Conservation (phyloP, 139 green algal genomes). For the Pseudopediastrum boryanum region DNA sequence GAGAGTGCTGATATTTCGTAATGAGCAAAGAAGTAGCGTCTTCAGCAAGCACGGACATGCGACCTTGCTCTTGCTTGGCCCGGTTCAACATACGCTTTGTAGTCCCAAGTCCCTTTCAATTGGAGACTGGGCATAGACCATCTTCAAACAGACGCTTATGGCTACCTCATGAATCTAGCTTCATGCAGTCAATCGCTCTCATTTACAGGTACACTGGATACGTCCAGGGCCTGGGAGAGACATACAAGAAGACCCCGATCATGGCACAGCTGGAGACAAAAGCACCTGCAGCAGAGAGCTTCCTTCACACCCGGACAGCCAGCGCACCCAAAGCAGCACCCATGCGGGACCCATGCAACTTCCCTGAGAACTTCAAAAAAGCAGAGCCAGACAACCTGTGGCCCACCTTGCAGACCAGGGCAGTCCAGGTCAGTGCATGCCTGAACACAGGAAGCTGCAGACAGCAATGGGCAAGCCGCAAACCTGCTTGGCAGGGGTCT, state of each 20-base stretch:
- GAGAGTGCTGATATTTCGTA: too few relatives aligned
- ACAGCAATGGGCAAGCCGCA: too few relatives aligned
- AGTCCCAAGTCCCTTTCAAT: too few relatives aligned
- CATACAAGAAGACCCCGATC: constrained; percentile 77
- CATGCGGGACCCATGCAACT: constrained; percentile 68
- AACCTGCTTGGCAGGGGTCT: too few relatives aligned
- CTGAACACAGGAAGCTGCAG: too few relatives aligned
- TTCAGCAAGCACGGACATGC: too few relatives aligned
- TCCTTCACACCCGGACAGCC: constrained; percentile 67
- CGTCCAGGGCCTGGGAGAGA: constrained; percentile 61
- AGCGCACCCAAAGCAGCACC: constrained; percentile 30
- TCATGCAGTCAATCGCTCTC: too few relatives aligned
- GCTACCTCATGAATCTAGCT: background rate
- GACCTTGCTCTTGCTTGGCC: too few relatives aligned
- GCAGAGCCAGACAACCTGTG: constrained; percentile 65
- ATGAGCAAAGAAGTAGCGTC: too few relatives aligned
- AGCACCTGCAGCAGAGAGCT: constrained; percentile 55
- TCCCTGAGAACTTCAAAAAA: constrained; percentile 52
- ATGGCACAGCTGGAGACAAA: constrained; percentile 70
- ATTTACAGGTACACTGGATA: constrained; percentile 76
- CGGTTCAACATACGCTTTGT: too few relatives aligned
- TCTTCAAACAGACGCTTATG: background rate
- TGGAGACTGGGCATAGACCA: too few relatives aligned
- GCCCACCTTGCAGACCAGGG: constrained; percentile 42
- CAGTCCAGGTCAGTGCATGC: constrained; percentile 29